Evolutionary conservation across 371 early-diverging fungal genomes (phyloP), one percentile per base, ranked within the genome.

Genomic region (Rhizopus sp.): DNA sequence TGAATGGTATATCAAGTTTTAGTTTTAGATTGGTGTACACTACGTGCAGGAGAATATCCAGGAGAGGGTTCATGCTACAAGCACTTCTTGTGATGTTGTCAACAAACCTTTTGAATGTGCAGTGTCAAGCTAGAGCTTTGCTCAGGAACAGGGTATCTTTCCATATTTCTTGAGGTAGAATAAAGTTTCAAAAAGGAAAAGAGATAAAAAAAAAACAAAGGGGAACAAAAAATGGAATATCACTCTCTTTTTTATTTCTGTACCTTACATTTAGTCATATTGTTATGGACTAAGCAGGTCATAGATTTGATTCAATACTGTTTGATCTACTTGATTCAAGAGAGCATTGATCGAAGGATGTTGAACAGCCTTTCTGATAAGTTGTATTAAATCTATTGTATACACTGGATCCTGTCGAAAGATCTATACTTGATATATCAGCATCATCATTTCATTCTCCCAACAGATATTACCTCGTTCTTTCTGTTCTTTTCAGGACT

Each of bases 401-500:
- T 82, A 85, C 6, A 84, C 78, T 4, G 81, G 79, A 58, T 87
- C 87, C 10, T 70, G 68, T 30, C 75, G 74, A 41, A 76, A 69
- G 6, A 85, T 61, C 65, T 83, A 62, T 29, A 7, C 56, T 60
- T 29, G 23, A n/a, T 6, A 29, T 13, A 53, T 7, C 12, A 16
- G 23, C 0, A 16, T 50, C 44, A 23, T 15, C 12, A 15, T 30
- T 51, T 29, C 9, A 31, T 41, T 1, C 39, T 38, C 34, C 4
- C n/a, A 35, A 45, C 38, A 23, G 7, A 9, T 47, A 51, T 57
- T 64, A 82, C 78, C 59, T 65, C 70, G 37, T 57, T 41, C 48
- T 72, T 70, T 49, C 86, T 72, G 9, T 50, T 51, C 13, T 67
- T 73, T 62, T 87, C 88, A 0, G 81, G 68, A 7, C 80, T 71